A percentile compares a stretch with the other conserved stretches of the same genome.
Evolutionary conservation across 176 grass and related monocot genomes (phyloP).

Genomic region (Musa schizocarpa): DNA sequence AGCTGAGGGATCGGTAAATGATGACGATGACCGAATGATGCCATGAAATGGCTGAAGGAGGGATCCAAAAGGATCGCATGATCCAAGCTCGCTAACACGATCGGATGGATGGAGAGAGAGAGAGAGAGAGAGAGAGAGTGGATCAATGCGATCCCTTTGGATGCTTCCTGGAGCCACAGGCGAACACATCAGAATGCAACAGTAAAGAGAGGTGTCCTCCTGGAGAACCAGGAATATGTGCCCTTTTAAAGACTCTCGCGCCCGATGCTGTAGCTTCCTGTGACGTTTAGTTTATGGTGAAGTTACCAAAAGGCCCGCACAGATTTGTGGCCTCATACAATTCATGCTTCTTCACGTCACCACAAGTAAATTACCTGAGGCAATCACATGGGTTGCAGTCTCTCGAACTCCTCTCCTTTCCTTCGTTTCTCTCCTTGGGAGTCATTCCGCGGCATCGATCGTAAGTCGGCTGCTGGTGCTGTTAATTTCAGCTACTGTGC

Average conservation of each 20-base stretch:
- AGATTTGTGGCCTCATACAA: too few species aligned
- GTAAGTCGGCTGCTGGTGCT: too few species aligned
- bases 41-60: constrained; percentile 13
- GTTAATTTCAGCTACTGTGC: too few species aligned
- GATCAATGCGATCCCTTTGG: constrained; percentile 49
- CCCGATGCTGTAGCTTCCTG: not conserved
- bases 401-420: not conserved
- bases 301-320: not conserved
- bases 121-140: not conserved
- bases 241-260: constrained; percentile 14
- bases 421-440: not conserved
- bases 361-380: too few species aligned
- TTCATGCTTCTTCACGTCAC: too few species aligned
- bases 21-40: not conserved
- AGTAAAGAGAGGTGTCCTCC: not conserved
- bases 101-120: not conserved
- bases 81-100: constrained; percentile 8
- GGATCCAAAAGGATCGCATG: constrained; percentile 40
- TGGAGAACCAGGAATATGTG: not conserved
- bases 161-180: constrained; percentile 27
- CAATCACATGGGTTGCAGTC: not conserved
- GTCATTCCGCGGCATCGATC: too few species aligned
- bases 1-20: not conserved
- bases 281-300: not conserved
- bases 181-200: not conserved